Base-by-base conservation (phyloP, 108 stramenopile species). In the Nitzschia sp. region DNA sequence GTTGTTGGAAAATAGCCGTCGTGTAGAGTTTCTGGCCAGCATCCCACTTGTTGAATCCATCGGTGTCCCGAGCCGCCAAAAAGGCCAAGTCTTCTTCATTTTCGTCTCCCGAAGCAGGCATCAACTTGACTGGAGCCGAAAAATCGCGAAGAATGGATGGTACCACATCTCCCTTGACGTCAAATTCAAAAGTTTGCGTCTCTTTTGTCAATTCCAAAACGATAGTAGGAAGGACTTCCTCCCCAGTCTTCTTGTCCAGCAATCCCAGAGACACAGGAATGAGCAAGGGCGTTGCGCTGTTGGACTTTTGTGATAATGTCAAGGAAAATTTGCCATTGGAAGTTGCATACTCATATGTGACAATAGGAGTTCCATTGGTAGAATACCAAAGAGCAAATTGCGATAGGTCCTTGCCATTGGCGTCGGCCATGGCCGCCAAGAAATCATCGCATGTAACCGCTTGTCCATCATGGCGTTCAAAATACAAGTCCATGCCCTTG, bases 381-480 rank as follows among this genome's bases (percentile, higher is more conserved):
- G 71, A 60, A 75, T 99, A 99, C 98, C 98, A 99, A 21, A 79
- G 66, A 26, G 85, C 79, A 72, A 99, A 98, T 57, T 90, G 89
- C 17, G 61, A 62, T 26, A 92, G 59, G 72, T 97, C 93, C n/a
- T 78, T 74, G 13, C 46, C 77, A 28, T 96, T 97, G n/a, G 97
- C 98, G 79, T 98, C 97, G 0, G 88, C 91, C 98, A 99, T 97
- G 33, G 98, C 98, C 9, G 81, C 65, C 30, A 95, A 65, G 71
- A 98, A 98, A 62, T 99, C 97, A 60, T 99, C 97, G 66, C 98
- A 99, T 1, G 97, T 98, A 17, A 98, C 98, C 13, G 93, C 98
- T 59, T 71, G 55, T 47, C 98, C 98, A 77, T 99, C 98, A 71
- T 98, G 97, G 51, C 97, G 78, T 75, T 95, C 81, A 72, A 95